phyloP scores from a whole-genome alignment of 441 rosid genomes.

The Gossypium lobatum region DNA sequence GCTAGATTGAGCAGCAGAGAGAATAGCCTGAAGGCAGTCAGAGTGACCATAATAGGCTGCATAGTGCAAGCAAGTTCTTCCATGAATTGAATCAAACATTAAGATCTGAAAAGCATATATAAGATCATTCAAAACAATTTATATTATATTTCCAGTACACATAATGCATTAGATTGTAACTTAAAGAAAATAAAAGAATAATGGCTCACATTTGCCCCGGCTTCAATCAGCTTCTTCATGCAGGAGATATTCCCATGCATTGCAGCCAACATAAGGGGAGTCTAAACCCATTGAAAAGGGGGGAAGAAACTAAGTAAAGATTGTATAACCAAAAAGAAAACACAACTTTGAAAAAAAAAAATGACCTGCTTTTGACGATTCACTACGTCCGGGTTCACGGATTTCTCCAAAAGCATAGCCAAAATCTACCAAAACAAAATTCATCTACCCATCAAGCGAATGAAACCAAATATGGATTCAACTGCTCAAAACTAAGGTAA shows the following conservation, averaged over 20 bases:
- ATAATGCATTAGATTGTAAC: background rate
- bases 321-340: background rate
- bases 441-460: background rate
- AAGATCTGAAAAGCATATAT: constrained; percentile 38
- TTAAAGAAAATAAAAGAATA: background rate
- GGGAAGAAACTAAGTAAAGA: background rate
- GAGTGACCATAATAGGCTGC: constrained; percentile 74
- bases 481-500: background rate
- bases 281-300: constrained; percentile 36
- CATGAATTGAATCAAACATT: constrained; percentile 61
- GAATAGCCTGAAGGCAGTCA: constrained; percentile 55
- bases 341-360: constrained; percentile 5
- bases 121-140: constrained; percentile 7
- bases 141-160: background rate
- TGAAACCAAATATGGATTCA: background rate
- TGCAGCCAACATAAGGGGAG: constrained; percentile 96
- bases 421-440: constrained; percentile 46
- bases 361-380: constrained; percentile 91
- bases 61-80: constrained; percentile 74
- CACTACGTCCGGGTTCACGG: constrained; percentile 66
- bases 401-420: constrained; percentile 59
- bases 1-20: constrained; percentile 60
- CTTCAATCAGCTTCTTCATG: constrained; percentile 72
- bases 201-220: constrained; percentile 81
- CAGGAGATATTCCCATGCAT: constrained; percentile 83